Conservation (phyloP, 1,139 yeast species). For the Casaregolazyma lundiana region DNA sequence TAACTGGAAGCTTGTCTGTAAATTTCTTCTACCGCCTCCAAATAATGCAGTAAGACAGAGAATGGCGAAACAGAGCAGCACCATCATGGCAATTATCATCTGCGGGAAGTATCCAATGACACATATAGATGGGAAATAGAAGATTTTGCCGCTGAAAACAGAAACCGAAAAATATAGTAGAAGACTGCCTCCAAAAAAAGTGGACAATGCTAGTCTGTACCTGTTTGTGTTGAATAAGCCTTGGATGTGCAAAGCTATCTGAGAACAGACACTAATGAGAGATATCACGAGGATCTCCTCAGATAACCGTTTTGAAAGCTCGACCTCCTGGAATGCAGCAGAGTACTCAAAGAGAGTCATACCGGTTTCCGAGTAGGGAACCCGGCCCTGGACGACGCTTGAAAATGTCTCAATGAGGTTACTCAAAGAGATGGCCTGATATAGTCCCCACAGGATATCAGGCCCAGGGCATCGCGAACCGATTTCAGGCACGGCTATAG, state of each 20-base stretch:
- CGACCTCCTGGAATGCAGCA: constrained; percentile 66
- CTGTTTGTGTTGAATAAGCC: constrained; percentile 49
- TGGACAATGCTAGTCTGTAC: constrained; percentile 59
- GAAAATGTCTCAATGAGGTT: constrained; percentile 68
- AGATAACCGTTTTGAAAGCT: constrained; percentile 48
- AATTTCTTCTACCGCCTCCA: constrained; percentile 41
- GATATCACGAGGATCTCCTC: constrained; percentile 51
- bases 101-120: constrained; percentile 60
- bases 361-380: constrained; percentile 63
- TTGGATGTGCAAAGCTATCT: constrained; percentile 54
- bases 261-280: constrained; percentile 50
- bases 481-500: neutral
- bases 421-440: constrained; percentile 56
- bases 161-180: constrained; percentile 43
- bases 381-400: constrained; percentile 53
- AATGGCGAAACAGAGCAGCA: constrained; percentile 47
- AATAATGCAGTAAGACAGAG: constrained; percentile 54
- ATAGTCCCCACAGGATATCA: constrained; percentile 60
- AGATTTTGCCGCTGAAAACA: constrained; percentile 37
- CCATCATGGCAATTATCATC: constrained; percentile 46
- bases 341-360: constrained; percentile 71
- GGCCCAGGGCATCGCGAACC: constrained; percentile 30
- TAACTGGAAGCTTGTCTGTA: constrained; percentile 29
- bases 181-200: constrained; percentile 50
- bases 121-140: constrained; percentile 52